Conservation (phyloP, 495 filamentous ascomycete species). For the Penicillium mononematosum region DNA sequence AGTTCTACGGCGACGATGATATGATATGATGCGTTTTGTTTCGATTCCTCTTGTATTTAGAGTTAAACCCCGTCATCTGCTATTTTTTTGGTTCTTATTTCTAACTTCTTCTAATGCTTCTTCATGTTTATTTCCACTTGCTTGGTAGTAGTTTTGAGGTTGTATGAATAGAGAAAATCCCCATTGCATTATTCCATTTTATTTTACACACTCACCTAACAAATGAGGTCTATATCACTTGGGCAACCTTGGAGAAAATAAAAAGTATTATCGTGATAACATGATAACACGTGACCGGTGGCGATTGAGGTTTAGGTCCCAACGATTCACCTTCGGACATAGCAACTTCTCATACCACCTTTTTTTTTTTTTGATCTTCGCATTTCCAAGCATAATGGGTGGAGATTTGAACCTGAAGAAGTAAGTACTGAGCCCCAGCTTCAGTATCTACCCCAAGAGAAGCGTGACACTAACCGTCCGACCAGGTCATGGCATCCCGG, state of each 20-base stretch:
- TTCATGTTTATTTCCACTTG: background rate
- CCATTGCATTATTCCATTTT: background rate
- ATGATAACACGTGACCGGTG: conserved; percentile 5
- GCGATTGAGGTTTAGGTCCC: background rate
- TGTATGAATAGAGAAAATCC: background rate
- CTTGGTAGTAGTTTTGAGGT: background rate
- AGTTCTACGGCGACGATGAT: conserved; percentile 20
- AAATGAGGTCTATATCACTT: background rate
- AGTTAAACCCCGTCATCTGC: conserved; percentile 16
- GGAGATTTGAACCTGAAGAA: conserved; percentile 96
- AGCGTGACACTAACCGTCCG: conserved; percentile 16
- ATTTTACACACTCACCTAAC: background rate
- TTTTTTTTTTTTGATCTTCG: background rate
- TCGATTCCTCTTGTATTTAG: conserved; percentile 29
- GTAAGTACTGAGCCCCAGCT: conserved; percentile 24
- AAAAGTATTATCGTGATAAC: background rate
- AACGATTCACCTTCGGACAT: background rate
- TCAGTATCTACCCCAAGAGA: background rate
- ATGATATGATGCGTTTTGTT: conserved; percentile 23
- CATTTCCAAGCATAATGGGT: conserved; percentile 61
- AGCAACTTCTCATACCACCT: background rate
- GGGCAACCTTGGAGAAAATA: background rate
- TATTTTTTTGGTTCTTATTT: conserved; percentile 8
- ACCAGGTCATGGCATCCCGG: conserved; percentile 80
- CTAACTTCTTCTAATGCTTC: conserved; percentile 1